Conservation (phyloP, 257 asterid species). For the Solanum lycopersicoides region DNA sequence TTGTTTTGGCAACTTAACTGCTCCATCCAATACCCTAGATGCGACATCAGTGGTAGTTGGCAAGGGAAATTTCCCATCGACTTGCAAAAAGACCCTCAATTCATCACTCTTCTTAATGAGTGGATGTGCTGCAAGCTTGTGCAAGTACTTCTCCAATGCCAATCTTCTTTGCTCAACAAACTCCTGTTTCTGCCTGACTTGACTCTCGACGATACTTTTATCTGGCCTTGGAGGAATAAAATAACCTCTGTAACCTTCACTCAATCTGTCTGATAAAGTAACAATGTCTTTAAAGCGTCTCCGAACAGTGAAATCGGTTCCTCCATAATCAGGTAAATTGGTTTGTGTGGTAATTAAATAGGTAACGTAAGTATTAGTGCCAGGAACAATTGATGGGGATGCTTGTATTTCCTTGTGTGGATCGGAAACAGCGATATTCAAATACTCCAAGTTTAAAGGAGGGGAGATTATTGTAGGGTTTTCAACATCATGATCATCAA, state of each 20-base stretch:
- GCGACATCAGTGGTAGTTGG: conserved; percentile 66
- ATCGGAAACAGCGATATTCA: conserved; percentile 61
- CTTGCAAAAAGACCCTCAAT: conserved; percentile 84
- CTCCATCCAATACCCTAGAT: conserved; percentile 92
- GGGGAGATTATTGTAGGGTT: conserved; percentile 24
- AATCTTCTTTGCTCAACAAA: conserved; percentile 94
- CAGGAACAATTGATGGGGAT: conserved; percentile 75
- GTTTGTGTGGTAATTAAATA: conserved; percentile 77
- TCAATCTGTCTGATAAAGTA: conserved; percentile 75
- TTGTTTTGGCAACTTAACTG: conserved; percentile 82
- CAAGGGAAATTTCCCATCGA: conserved; percentile 74
- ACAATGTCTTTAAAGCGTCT: conserved; percentile 88
- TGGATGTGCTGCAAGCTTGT: conserved; percentile 72
- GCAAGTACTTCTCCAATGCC: conserved; percentile 79
- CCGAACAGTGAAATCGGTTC: conserved; percentile 56
- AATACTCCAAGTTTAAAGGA: conserved; percentile 40
- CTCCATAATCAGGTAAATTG: conserved; percentile 44
- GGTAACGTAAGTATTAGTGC: conserved; percentile 58
- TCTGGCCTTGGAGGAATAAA: conserved; percentile 92
- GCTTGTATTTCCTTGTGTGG: conserved; percentile 82
- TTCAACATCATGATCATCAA: conserved; percentile 11
- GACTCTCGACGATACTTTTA: conserved; percentile 87
- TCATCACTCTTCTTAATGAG: conserved; percentile 74
- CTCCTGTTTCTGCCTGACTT: conserved; percentile 96
- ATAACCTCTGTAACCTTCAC: conserved; percentile 67